A percentile compares a stretch with the other conserved stretches of the same genome.
Conservation (phyloP, 495 filamentous ascomycete genomes). For the Penicillium manginii region DNA sequence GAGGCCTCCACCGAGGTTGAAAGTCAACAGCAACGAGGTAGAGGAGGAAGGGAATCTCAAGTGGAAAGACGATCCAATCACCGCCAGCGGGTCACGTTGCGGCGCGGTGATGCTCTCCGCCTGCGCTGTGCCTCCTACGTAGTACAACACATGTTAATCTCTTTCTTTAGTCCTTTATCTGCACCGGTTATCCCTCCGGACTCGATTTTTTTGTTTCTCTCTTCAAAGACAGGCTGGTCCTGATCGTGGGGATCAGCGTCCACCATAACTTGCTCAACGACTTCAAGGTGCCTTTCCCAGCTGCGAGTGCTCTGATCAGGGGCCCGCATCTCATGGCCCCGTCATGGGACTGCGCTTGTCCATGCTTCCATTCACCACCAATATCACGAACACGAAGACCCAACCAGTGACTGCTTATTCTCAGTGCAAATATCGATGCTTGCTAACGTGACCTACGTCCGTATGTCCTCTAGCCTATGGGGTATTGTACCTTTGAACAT, state of each 20-base stretch:
- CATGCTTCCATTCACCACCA: background rate
- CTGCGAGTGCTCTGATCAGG: conserved; percentile 20
- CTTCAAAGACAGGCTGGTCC: background rate
- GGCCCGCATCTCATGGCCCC: conserved; percentile 24
- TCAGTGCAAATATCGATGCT: background rate
- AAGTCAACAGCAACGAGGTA: conserved; percentile 7
- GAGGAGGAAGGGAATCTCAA: conserved; percentile 17
- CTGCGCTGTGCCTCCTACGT: background rate
- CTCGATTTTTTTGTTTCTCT: background rate
- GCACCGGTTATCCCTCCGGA: background rate
- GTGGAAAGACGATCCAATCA: conserved; percentile 33
- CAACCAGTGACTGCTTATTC: conserved; percentile 5
- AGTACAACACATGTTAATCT: too few relatives aligned
- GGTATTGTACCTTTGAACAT: background rate
- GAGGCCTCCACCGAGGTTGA: conserved; percentile 5
- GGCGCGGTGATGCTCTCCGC: conserved; percentile 9
- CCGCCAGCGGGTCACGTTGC: conserved; percentile 34
- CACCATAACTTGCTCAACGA: conserved; percentile 1
- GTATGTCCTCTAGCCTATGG: background rate
- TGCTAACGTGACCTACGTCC: background rate
- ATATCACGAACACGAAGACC: too few relatives aligned
- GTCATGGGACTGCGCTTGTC: conserved; percentile 25
- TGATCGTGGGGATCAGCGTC: background rate
- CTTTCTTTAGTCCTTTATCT: background rate
- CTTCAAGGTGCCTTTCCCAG: background rate